These are phyloP conservation scores for Exophiala lecanii-corni DNA, from an alignment of 2,329 filamentous ascomycete genomes.

Conservation along the genomic window DNA sequence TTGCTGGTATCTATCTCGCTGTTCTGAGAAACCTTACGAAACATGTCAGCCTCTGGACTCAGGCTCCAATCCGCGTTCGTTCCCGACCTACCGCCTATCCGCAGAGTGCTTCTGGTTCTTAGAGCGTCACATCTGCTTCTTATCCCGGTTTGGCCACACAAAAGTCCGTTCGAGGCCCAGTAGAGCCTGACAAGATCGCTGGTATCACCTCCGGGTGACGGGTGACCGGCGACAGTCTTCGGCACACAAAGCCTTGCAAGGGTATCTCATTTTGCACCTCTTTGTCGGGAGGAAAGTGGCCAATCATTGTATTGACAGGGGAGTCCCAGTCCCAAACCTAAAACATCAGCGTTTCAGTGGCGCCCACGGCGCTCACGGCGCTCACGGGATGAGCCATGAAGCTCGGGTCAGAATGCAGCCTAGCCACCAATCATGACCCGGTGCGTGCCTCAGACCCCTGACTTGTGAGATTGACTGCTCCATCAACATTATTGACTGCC, in stretches of 20 bases:
- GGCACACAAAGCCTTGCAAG: background rate
- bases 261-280: background rate
- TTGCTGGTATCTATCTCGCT: too few species aligned
- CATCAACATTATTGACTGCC: conserved; percentile 1
- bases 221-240: background rate
- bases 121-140: background rate
- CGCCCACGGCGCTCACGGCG: conserved; percentile 1
- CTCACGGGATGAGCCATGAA: conserved; percentile 2
- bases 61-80: background rate
- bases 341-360: conserved; percentile 3
- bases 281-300: background rate
- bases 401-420: background rate
- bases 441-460: background rate
- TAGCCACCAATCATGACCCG: background rate
- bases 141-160: too few species aligned
- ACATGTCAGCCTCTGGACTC: background rate
- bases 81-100: too few species aligned
- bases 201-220: conserved; percentile 5
- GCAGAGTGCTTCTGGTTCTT: too few species aligned
- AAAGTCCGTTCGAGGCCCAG: too few species aligned
- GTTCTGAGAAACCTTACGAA: background rate
- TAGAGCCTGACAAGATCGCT: background rate
- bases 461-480: background rate
- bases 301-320: background rate
- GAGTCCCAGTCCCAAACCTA: background rate